Conservation (phyloP, 2,329 filamentous ascomycete species). For the Monilinia polystroma region DNA sequence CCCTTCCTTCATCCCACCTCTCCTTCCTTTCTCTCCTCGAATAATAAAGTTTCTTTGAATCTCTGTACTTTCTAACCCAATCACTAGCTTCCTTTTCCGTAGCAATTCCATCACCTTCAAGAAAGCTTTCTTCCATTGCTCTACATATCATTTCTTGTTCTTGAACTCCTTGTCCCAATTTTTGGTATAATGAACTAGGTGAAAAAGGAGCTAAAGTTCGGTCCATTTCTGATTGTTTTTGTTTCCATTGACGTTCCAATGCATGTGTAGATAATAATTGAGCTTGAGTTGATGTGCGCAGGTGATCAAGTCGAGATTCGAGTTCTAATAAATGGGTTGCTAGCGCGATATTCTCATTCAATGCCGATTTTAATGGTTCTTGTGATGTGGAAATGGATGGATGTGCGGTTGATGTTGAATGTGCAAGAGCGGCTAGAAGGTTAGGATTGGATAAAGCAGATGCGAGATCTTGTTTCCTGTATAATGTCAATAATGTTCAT, state of each 20-base stretch:
- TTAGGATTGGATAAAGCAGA: constrained; percentile 62
- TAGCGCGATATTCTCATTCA: constrained; percentile 70
- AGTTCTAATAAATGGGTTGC: constrained; percentile 61
- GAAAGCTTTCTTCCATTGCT: constrained; percentile 88
- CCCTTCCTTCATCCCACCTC: constrained; percentile 92
- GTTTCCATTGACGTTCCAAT: constrained; percentile 87
- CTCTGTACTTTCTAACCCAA: constrained; percentile 79
- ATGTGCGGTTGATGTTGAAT: constrained; percentile 66
- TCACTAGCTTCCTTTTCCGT: constrained; percentile 81
- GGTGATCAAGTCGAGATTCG: constrained; percentile 56
- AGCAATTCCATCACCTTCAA: constrained; percentile 56
- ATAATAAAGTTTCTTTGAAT: constrained; percentile 76
- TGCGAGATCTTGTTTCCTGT: constrained; percentile 75
- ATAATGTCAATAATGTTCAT: constrained; percentile 29
- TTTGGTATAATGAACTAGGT: constrained; percentile 81
- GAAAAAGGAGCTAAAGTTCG: constrained; percentile 79
- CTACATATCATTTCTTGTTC: constrained; percentile 81
- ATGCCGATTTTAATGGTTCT: constrained; percentile 59
- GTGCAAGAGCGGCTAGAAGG: constrained; percentile 72
- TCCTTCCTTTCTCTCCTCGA: constrained; percentile 82
- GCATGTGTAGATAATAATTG: constrained; percentile 80
- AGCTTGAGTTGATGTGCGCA: constrained; percentile 72
- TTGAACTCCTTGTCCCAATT: constrained; percentile 69
- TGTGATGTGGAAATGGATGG: constrained; percentile 67
- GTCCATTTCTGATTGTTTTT: constrained; percentile 88